Base-by-base conservation (phyloP, 192 early-diverging fungal genomes). In the Kappamyces sp. region DNA sequence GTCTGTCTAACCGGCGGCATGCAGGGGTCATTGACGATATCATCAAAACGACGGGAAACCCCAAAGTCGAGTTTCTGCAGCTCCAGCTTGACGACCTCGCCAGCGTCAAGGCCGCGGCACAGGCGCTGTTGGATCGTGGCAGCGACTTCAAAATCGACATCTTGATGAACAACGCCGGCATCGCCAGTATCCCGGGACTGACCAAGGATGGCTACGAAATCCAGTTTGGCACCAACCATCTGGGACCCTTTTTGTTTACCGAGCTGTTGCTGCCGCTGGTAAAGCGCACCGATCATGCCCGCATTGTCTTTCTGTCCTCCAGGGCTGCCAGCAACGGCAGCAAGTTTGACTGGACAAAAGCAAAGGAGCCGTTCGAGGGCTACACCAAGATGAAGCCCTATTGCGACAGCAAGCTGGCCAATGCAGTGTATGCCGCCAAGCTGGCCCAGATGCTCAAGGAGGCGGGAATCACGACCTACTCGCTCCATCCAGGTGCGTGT, bases 131-230 rank as follows among this genome's bases (percentile, higher is more conserved):
- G 6, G n/a, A n/a, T n/a, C n/a, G n/a, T n/a, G 39, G 22, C 2
- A 45, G 49, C 8, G 33, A 11, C 3, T 35, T 42, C 30, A 11
- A 45, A 9, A 7, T 67, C 6, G 50, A 67, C 30, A 63, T 65
- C 11, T 14, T 65, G n/a, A 35, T 72, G 40, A 73, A 73, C 62
- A 73, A 73, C 45, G 71, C 71, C 36, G 55, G 55, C 11, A 9
- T 45, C 1, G 55, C 55, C 3, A 45, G 36, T 45, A n/a, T 46
- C 9, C 32, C 12, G 11, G 36, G 33, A 4, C n/a, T 58, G 37
- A 58, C 55, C 31, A 45, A 58, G 31, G 55, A 58, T 45, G 55
- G 55, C 3, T 58, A 45, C 47, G 14, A 58, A 38, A 45, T 22
- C 14, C 35, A 34, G 6, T 58, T 58, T 38, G 14, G 30, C 9